Percentiles rank a stretch among this genome's conserved stretches.
phyloP scores from a whole-genome alignment of 2,329 filamentous ascomycete species.

The Leptodontidium sp. region DNA sequence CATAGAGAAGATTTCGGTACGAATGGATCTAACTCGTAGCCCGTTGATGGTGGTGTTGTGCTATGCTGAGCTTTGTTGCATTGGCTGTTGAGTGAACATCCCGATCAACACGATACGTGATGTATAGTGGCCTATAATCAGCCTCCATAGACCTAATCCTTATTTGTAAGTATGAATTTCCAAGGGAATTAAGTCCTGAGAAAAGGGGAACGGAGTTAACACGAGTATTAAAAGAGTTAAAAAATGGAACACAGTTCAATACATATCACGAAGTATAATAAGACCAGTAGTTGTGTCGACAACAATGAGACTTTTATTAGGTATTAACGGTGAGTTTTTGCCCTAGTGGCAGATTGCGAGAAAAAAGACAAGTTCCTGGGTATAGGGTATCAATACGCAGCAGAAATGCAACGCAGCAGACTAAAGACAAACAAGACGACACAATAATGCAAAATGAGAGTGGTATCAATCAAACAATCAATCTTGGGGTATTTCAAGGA shows the following conservation, averaged over 20 bases:
- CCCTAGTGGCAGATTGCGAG: slow-evolving; percentile 48
- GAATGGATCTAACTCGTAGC: too few relatives aligned
- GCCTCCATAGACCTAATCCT: too few relatives aligned
- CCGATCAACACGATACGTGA: too few relatives aligned
- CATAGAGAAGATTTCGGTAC: too few relatives aligned
- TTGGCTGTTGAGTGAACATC: too few relatives aligned
- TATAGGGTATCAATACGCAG: slow-evolving; percentile 52
- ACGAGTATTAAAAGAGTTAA: background rate
- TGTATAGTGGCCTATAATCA: too few relatives aligned
- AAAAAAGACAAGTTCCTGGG: slow-evolving; percentile 48
- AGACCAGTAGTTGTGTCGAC: slow-evolving; percentile 26
- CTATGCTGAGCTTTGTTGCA: too few relatives aligned
- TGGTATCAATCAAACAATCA: slow-evolving; percentile 49
- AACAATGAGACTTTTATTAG: slow-evolving; percentile 47
- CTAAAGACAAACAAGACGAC: slow-evolving; percentile 38
- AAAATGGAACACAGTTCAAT: background rate
- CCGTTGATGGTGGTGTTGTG: too few relatives aligned
- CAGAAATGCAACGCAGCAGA: slow-evolving; percentile 43
- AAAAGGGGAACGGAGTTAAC: too few relatives aligned
- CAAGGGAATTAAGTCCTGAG: too few relatives aligned
- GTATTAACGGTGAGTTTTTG: slow-evolving; percentile 47
- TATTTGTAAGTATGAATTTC: too few relatives aligned
- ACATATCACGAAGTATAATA: slow-evolving; percentile 14
- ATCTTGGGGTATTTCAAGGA: slow-evolving; percentile 50
- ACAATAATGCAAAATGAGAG: slow-evolving; percentile 48